phyloP scores from a whole-genome alignment of 805 yeast genomes.

The Metschnikowia anglica region DNA sequence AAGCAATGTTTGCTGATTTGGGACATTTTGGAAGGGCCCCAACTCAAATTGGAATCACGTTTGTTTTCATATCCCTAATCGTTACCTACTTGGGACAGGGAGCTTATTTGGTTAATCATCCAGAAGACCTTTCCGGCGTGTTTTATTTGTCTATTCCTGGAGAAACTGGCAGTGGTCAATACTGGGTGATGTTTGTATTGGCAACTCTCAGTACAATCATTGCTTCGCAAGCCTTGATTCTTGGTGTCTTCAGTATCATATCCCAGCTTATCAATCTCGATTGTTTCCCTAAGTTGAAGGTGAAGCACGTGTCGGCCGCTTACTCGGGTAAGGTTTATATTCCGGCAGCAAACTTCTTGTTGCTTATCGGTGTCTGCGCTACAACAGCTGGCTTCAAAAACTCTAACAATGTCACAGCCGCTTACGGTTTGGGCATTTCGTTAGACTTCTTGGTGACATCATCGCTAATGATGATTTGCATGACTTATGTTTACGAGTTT shows the following conservation, averaged over 20 bases:
- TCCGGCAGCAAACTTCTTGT: conserved; percentile 48
- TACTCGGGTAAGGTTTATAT: conserved; percentile 53
- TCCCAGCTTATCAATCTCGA: conserved; percentile 53
- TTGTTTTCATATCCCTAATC: conserved; percentile 54
- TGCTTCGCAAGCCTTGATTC: conserved; percentile 60
- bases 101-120: conserved; percentile 46
- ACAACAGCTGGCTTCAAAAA: conserved; percentile 55
- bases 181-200: conserved; percentile 52
- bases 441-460: conserved; percentile 56
- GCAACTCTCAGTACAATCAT: conserved; percentile 57
- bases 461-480: conserved; percentile 42
- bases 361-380: conserved; percentile 50
- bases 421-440: conserved; percentile 60
- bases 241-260: conserved; percentile 53
- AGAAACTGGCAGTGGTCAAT: conserved; percentile 40
- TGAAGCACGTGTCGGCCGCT: conserved; percentile 44
- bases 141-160: conserved; percentile 55
- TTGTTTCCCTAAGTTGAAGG: conserved; percentile 51
- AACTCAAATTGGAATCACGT: conserved; percentile 47
- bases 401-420: conserved; percentile 52
- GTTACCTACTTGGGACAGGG: conserved; percentile 59
- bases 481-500: conserved; percentile 45
- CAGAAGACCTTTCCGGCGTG: conserved; percentile 40
- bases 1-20: conserved; percentile 64
- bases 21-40: conserved; percentile 55